Conservation (phyloP, 768 basidiomycete genomes). For the Phaeotremella skinneri region DNA sequence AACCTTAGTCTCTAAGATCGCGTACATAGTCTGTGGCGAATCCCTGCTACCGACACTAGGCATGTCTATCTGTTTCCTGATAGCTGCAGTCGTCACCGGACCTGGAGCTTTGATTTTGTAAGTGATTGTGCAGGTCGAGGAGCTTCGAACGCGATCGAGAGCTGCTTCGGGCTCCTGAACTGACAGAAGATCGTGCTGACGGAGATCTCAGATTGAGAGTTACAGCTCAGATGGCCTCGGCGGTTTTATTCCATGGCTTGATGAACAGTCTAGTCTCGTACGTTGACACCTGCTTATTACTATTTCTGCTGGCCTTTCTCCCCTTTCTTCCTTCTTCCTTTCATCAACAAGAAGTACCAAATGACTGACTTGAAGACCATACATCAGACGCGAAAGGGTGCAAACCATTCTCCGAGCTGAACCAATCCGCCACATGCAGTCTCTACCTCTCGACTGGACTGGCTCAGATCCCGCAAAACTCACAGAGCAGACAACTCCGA, state of each 20-base stretch:
- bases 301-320: background rate
- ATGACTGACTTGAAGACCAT: no score
- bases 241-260: background rate
- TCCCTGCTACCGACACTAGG: background rate
- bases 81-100: background rate
- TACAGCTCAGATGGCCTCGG: background rate
- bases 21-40: background rate
- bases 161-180: background rate
- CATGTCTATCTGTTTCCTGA: background rate
- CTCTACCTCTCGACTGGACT: background rate
- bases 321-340: no score
- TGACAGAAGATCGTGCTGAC: background rate
- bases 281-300: background rate
- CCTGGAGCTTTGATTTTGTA: background rate
- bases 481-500: no score
- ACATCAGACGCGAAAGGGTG: background rate
- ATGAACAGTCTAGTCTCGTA: conserved; percentile 2
- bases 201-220: background rate
- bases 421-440: no score
- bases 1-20: background rate
- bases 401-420: background rate
- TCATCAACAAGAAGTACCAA: no score
- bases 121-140: background rate
- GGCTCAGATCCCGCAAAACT: background rate
- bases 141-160: background rate